A percentile compares a stretch with the other conserved stretches of the same genome.
Conservation (phyloP, 805 yeast species). For the Lachancea sp. region DNA sequence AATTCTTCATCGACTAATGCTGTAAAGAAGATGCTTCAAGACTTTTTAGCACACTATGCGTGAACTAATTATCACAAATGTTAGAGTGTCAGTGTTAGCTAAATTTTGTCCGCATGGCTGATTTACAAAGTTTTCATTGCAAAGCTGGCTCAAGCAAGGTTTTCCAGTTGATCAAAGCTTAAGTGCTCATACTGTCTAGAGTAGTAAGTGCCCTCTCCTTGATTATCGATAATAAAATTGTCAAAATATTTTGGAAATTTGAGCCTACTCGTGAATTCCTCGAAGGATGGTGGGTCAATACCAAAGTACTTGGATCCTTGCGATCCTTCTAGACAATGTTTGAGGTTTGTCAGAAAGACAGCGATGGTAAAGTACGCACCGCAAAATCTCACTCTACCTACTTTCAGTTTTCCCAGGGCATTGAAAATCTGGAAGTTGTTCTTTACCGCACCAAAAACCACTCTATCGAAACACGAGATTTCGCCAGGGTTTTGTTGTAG, state of each 20-base stretch:
- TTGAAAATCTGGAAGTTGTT: constrained; percentile 1
- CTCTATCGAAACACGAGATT: constrained; percentile 3
- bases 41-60: not conserved
- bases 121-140: not conserved
- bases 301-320: not conserved
- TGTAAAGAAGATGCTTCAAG: not conserved
- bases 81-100: not conserved
- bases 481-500: not conserved
- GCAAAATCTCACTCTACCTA: constrained; percentile 4
- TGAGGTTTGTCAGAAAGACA: constrained; percentile 2
- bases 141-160: not conserved
- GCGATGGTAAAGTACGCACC: constrained; percentile 4
- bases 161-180: not conserved
- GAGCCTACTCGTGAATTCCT: constrained; percentile 1
- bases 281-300: constrained; percentile 1
- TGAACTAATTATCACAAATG: not conserved
- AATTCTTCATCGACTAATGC: not conserved
- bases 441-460: constrained; percentile 6
- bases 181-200: not conserved
- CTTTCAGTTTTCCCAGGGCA: not conserved
- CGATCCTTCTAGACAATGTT: not conserved
- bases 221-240: not conserved
- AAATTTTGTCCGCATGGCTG: not conserved
- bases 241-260: constrained; percentile 2
- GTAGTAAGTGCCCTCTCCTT: not conserved